Base-by-base conservation (phyloP, 2,329 filamentous ascomycete species). In the Rasamsonia emersonii region DNA sequence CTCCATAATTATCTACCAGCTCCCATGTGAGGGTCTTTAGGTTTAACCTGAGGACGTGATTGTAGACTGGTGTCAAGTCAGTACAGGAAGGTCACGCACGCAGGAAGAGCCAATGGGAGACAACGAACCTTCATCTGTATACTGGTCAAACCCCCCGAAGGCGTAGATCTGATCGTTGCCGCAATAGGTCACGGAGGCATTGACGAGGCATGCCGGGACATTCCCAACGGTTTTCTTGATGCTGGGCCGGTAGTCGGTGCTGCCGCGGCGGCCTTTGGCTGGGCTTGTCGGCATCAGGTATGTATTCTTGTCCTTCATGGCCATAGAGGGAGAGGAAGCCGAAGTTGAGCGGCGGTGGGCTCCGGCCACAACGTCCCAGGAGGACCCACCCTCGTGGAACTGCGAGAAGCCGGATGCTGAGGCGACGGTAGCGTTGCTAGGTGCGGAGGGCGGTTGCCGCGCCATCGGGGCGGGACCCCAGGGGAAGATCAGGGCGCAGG, bases 181-280 rank as follows among this genome's bases (percentile, higher is more conserved):
- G 51, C 91, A 94, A 58, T 94, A 95, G n/a, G 91, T 98, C 39
- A 96, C 89, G 1, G 91, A 96, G 32, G 91, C 91, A 67, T 98
- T 98, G 45, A 98, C 89, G 30, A 98, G 71, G 54, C 89, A 96
- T 20, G 91, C 88, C 21, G 91, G 91, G 44, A 88, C 77, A 61
- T 85, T 79, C 28, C 82, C 82, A 29, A 82, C 67, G 9, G 82
- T 84, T 49, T 80, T 78, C 21, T 75, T 89, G 39, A 94, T 83
- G 54, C 80, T 83, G 20, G 89, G 89, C 30, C 82, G 79, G 60
- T 93, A 93, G 42, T 93, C 86, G 35, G 70, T 69, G 38, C 70
- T 70, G 13, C 70, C 66, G 38, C 64, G 59, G 36, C 74, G 70
- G 46, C 70, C 73, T 56, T 82, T 84, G 37, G 78, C 68, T 9